Percentiles rank a stretch among this genome's conserved stretches.
These are phyloP conservation scores for Leishmania lainsoni DNA, from an alignment of 208 protist species.

Conservation along the genomic window DNA sequence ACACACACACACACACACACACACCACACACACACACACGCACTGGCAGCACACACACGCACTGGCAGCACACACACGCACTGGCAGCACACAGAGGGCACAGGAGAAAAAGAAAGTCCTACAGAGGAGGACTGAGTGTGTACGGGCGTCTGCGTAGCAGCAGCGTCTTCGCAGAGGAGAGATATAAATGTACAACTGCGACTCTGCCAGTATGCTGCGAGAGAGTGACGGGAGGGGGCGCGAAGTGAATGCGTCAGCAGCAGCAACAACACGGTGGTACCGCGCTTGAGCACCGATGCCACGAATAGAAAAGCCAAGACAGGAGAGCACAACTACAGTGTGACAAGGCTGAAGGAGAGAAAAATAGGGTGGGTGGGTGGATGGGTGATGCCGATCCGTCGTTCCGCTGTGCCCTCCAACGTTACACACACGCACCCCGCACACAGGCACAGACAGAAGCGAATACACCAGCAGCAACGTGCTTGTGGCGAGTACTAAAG, in stretches of 20 bases:
- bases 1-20: constrained; percentile 21
- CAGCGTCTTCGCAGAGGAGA: not conserved
- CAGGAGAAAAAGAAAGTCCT: constrained; percentile 5
- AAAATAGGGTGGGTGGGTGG: too few relatives aligned
- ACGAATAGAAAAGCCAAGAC: too few relatives aligned
- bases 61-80: too few relatives aligned
- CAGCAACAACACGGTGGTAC: not conserved
- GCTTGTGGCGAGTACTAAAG: not conserved
- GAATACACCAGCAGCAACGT: not conserved
- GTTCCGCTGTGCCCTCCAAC: not conserved
- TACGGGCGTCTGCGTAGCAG: not conserved
- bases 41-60: too few relatives aligned
- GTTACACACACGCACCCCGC: not conserved
- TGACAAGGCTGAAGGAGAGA: not conserved
- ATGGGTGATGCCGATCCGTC: not conserved
- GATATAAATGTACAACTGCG: not conserved
- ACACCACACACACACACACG: too few relatives aligned
- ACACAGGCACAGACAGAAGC: not conserved
- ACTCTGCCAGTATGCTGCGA: not conserved
- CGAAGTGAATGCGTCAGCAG: not conserved
- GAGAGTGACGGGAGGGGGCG: not conserved
- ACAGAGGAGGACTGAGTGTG: not conserved
- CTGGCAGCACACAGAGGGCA: too few relatives aligned
- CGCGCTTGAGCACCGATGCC: too few relatives aligned
- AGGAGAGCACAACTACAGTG: not conserved